Base-by-base conservation (phyloP, 2,329 filamentous ascomycete genomes). In the Ceratocystis variospora region DNA sequence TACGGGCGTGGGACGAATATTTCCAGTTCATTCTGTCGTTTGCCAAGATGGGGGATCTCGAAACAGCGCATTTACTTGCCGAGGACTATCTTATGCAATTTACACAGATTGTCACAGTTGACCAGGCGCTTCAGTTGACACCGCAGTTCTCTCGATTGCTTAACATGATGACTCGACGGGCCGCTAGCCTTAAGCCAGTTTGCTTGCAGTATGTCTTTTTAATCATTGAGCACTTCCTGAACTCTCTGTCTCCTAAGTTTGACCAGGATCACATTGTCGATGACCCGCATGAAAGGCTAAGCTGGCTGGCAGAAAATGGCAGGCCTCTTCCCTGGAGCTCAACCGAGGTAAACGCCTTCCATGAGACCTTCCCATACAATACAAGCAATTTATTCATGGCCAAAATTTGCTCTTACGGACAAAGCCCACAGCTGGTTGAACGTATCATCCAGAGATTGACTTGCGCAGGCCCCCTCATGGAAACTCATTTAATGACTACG, bases 1-100 rank as follows among this genome's bases (percentile, higher is more conserved):
- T 84, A 33, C 82, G 85, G 66, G 82, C 87, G 2, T 94, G 89
- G 89, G 83, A 86, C 53, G 88, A 93, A 71, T 87, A 87, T 67
- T 93, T 93, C 72, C 81, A 82, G 12, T 80, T 88, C n/a, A 78
- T 92, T 68, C 72, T 81, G n/a, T 77, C 77, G n/a, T 87, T 92
- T 72, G 83, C 84, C 15, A 78, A 77, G 59, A 74, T 89, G 65
- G 87, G 87, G 0, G 74, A 77, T 2, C 73, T 78, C 4, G 86
- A 90, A 72, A 78, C 81, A 22, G 77, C 78, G 1, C 72, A 81
- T 5, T 77, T 91, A 28, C 77, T 92, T 28, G 80, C 84, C 10
- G 77, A 80, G 41, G 80, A 83, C 28, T 88, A 85, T 70, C 76
- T 92, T 22, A 72, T 77, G 50, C 84, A 79, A 69, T 78, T 83